Base-by-base conservation (phyloP, 164 flowering plant species). In the Tinospora cordifolia region DNA sequence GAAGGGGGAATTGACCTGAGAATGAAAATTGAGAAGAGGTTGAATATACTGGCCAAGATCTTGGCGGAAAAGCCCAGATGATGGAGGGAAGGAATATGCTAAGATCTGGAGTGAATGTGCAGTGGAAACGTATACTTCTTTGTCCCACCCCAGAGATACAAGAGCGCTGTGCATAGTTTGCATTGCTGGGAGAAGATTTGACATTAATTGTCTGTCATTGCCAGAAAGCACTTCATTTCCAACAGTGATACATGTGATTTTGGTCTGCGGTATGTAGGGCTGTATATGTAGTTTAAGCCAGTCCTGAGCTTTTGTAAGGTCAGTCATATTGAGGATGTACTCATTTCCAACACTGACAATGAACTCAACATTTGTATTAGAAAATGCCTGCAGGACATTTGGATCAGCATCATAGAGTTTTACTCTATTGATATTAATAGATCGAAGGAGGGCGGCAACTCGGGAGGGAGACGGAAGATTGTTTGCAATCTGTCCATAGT, bases 361-460 rank as follows among this genome's bases (percentile, higher is more conserved):
- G 83, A 90, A 90, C 24, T 89, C 88, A 12, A 90, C 89, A n/a
- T 81, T 71, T 3, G 89, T 54, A 44, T 77, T 79, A 46, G 97
- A 75, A 71, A 90, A 90, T 21, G 97, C 93, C 0, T 22, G 65
- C 8, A 90, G 85, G 38, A 90, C 93, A 59, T 82, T 83, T 12
- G 90, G 93, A 75, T 89, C 91, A 0, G 93, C 90, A 44, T 89
- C 97, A 34, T 90, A 90, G 63, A 90, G 89, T 49, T 90, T 91
- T 9, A 88, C 88, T 69, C 84, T 79, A 47, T 68, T 83, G 63
- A 91, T 76, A 71, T 81, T 86, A 60, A 88, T 69, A 8, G 92
- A 85, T 70, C 60, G 24, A 2, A 91, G 89, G 30, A 91, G 87
- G 30, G 34, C 22, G 8, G 86, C 74, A 0, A 91, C 97, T 0